Percentiles rank a stretch among this genome's conserved stretches.
These are phyloP conservation scores for Diversispora epigaea DNA, from an alignment of 192 early-diverging fungal genomes.

Conservation along the genomic window DNA sequence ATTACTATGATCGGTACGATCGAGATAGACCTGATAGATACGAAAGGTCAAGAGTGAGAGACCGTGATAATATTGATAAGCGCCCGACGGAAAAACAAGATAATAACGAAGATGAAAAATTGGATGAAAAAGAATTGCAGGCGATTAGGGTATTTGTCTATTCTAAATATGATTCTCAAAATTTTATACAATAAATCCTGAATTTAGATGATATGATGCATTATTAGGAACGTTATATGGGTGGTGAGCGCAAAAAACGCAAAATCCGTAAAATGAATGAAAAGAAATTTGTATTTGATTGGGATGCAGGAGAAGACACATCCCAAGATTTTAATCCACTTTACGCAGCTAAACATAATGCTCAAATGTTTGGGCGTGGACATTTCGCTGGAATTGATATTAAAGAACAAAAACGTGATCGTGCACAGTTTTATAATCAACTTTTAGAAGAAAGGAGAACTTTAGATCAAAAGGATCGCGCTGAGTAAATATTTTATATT, in stretches of 20 bases:
- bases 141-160: neutral
- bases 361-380: constrained; percentile 85
- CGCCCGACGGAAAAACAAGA: constrained; percentile 4
- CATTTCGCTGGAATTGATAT: constrained; percentile 83
- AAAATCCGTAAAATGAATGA: constrained; percentile 83
- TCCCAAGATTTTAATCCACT: constrained; percentile 90
- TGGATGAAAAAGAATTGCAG: constrained; percentile 29
- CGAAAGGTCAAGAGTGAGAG: constrained; percentile 23
- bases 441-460: constrained; percentile 62
- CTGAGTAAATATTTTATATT: constrained; percentile 38
- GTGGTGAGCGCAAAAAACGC: constrained; percentile 70
- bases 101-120: neutral
- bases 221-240: constrained; percentile 77
- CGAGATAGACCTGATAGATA: constrained; percentile 36
- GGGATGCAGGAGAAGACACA: constrained; percentile 94
- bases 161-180: too few relatives aligned
- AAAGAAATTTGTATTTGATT: constrained; percentile 97
- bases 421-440: constrained; percentile 68
- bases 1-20: constrained; percentile 36
- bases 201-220: neutral
- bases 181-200: neutral
- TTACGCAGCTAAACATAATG: constrained; percentile 70
- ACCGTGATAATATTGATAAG: neutral
- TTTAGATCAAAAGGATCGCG: constrained; percentile 59
- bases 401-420: constrained; percentile 67